These are phyloP conservation scores for Coprinopsis cinerea DNA, from an alignment of 768 basidiomycete genomes.

Conservation along the genomic window DNA sequence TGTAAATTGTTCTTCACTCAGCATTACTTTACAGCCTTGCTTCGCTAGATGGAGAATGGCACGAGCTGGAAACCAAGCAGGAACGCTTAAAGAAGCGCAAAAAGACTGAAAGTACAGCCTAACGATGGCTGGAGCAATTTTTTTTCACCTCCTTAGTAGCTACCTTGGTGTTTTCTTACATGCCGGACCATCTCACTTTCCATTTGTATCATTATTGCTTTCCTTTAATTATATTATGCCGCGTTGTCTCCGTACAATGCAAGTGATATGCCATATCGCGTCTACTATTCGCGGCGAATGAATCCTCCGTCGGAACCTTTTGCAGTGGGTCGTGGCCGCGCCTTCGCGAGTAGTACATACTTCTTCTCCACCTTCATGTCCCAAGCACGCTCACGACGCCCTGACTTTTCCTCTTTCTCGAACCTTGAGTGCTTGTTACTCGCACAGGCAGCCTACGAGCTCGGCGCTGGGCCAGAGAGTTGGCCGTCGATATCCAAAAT, in stretches of 20 bases:
- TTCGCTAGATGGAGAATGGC: constrained; percentile 90
- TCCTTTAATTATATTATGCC: no score
- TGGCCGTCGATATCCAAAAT: constrained; percentile 66
- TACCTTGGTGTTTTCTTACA: constrained; percentile 1
- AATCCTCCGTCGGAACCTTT: no score
- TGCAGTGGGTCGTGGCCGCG: no score
- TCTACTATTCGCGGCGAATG: no score
- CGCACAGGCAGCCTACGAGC: constrained; percentile 82
- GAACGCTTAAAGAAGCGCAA: constrained; percentile 80
- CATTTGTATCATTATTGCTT: no score
- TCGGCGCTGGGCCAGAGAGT: constrained; percentile 47
- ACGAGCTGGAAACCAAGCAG: constrained; percentile 92
- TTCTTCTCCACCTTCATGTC: no score
- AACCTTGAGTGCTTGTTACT: constrained; percentile 71
- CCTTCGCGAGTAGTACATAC: no score
- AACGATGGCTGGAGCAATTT: constrained; percentile 2
- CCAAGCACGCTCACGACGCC: no score
- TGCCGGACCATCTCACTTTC: not conserved
- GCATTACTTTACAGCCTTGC: constrained; percentile 49
- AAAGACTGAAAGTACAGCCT: constrained; percentile 45
- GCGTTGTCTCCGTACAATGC: no score
- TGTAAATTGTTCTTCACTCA: constrained; percentile 8
- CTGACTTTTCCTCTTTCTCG: constrained; percentile 19
- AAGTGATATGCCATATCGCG: no score
- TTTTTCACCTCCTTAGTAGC: not conserved